phyloP scores from a whole-genome alignment of 805 yeast genomes.

The Nakazawaea wickerhamii region DNA sequence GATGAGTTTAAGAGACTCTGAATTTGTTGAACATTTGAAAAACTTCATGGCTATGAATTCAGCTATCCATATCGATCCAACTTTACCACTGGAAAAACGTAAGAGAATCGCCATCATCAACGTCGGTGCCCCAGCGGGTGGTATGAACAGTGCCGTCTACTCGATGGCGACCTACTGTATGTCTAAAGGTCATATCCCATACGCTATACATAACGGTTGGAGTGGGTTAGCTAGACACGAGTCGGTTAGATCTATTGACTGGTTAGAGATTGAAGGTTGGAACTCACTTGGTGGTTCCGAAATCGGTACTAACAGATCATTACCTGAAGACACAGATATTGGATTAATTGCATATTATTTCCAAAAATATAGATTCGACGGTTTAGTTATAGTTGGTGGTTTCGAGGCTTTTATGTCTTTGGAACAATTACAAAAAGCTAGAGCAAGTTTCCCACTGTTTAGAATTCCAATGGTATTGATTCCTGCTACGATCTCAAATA shows the following conservation, averaged over 20 bases:
- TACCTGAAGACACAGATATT: slow-evolving; percentile 60
- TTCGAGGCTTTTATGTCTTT: slow-evolving; percentile 75
- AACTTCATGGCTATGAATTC: slow-evolving; percentile 63
- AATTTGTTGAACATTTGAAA: slow-evolving; percentile 57
- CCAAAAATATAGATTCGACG: slow-evolving; percentile 63
- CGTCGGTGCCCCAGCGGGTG: slow-evolving; percentile 80
- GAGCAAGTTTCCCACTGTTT: slow-evolving; percentile 61
- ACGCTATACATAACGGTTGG: slow-evolving; percentile 72
- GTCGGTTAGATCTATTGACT: slow-evolving; percentile 49
- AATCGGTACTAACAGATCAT: slow-evolving; percentile 71
- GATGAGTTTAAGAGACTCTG: slow-evolving; percentile 64
- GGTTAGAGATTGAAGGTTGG: slow-evolving; percentile 75
- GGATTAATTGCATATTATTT: slow-evolving; percentile 71
- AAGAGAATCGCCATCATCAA: slow-evolving; percentile 65
- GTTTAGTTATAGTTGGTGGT: slow-evolving; percentile 73
- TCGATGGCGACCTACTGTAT: slow-evolving; percentile 72
- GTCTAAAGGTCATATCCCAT: slow-evolving; percentile 68
- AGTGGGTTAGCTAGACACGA: slow-evolving; percentile 64
- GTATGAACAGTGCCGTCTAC: slow-evolving; percentile 70
- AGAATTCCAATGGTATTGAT: slow-evolving; percentile 72
- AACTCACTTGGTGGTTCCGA: slow-evolving; percentile 73
- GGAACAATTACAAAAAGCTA: slow-evolving; percentile 57
- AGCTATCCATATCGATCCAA: slow-evolving; percentile 62
- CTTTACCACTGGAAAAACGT: slow-evolving; percentile 46
- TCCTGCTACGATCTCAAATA: slow-evolving; percentile 77